Evolutionary conservation across 371 early-diverging fungal species (phyloP).

Genomic region (Syncephalastrum sp.): DNA sequence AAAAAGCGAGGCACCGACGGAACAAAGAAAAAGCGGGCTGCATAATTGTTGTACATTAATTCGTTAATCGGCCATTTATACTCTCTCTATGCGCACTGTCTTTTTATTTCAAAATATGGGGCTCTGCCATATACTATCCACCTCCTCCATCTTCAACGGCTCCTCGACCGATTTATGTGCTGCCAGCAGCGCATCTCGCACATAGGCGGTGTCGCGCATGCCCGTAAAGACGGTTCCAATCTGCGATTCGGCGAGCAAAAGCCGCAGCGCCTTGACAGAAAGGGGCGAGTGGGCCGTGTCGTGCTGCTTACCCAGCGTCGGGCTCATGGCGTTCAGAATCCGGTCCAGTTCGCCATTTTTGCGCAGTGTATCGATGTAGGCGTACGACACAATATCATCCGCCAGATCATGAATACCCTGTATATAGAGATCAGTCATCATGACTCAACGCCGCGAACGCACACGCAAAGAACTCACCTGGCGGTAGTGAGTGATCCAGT

Average conservation of each 20-base stretch:
- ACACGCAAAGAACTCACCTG: slow-evolving; percentile 21
- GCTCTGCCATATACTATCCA: slow-evolving; percentile 34
- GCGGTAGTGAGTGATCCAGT: slow-evolving; percentile 43
- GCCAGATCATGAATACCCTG: slow-evolving; percentile 33
- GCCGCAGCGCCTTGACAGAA: slow-evolving; percentile 51
- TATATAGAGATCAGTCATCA: neutral
- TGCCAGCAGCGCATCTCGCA: slow-evolving; percentile 56
- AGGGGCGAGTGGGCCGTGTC: slow-evolving; percentile 50
- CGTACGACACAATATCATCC: slow-evolving; percentile 48
- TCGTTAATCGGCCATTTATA: no score
- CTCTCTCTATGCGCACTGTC: no score
- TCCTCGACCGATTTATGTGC: slow-evolving; percentile 9
- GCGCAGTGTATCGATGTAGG: slow-evolving; percentile 55
- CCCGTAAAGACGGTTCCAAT: slow-evolving; percentile 75
- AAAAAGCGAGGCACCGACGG: no score
- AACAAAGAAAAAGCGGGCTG: no score
- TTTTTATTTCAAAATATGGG: slow-evolving; percentile 20
- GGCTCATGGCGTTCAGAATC: slow-evolving; percentile 58
- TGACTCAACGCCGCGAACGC: neutral
- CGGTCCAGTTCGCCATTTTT: slow-evolving; percentile 68
- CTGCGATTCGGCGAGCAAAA: slow-evolving; percentile 46
- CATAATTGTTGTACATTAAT: no score
- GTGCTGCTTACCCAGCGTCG: slow-evolving; percentile 25
- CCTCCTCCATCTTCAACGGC: slow-evolving; percentile 23
- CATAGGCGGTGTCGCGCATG: slow-evolving; percentile 64